phyloP scores from a whole-genome alignment of 1,284 basidiomycete species.

The Coniferiporia weirii region DNA sequence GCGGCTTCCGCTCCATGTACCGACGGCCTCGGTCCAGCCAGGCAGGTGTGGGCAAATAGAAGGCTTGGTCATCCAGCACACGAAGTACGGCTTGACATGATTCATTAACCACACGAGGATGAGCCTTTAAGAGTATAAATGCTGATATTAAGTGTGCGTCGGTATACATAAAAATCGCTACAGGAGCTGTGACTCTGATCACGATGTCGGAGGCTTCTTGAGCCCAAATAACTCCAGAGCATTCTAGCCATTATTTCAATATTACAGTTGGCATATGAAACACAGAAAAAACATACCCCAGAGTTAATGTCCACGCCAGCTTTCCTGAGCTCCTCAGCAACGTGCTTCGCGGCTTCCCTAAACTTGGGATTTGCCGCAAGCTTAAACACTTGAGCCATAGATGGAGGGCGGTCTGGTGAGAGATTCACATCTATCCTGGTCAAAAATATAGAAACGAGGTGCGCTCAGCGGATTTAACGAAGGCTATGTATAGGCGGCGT shows the following conservation, averaged over 20 bases:
- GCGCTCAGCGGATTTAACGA: not conserved
- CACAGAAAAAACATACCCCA: conserved; percentile 30
- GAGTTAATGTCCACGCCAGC: conserved; percentile 51
- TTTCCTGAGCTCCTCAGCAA: conserved; percentile 49
- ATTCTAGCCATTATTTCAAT: conserved; percentile 4
- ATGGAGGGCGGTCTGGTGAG: conserved; percentile 38
- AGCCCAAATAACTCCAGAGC: conserved; percentile 11
- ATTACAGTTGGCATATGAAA: not conserved
- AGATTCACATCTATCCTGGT: conserved; percentile 41
- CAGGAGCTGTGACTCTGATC: not conserved
- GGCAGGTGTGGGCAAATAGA: no score
- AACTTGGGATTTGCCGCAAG: conserved; percentile 50
- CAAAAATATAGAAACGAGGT: not conserved
- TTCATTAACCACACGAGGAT: no score
- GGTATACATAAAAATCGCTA: not conserved
- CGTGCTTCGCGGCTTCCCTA: conserved; percentile 39
- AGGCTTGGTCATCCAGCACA: no score
- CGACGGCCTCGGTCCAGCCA: no score
- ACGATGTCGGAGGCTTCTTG: conserved; percentile 6
- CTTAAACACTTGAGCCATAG: conserved; percentile 47
- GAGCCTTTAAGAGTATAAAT: no score
- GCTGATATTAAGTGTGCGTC: no score
- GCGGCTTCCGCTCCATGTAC: no score
- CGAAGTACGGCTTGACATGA: no score
- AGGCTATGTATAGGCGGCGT: not conserved